phyloP scores from a whole-genome alignment of 2,329 filamentous ascomycete species.

The Colletotrichum sp. region DNA sequence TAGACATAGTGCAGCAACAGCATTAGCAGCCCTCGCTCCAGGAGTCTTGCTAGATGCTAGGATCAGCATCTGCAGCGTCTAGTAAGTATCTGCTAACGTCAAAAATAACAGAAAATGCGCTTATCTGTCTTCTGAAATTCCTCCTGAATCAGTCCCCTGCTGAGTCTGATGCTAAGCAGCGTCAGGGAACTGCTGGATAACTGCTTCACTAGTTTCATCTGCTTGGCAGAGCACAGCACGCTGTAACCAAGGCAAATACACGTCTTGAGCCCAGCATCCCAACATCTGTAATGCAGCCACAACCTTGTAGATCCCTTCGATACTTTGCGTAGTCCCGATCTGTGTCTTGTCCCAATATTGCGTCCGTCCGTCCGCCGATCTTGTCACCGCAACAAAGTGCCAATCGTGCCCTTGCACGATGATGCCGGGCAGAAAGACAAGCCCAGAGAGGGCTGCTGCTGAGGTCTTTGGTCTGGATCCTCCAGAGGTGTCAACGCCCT shows the following conservation, averaged over 20 bases:
- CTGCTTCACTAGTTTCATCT: not conserved
- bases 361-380: slow-evolving; percentile 6
- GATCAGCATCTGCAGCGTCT: too few species aligned
- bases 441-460: not conserved
- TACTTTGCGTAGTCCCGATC: slow-evolving; percentile 16
- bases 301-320: slow-evolving; percentile 19
- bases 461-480: not conserved
- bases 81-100: too few species aligned
- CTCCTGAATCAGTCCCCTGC: too few species aligned
- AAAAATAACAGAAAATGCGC: too few species aligned
- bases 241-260: slow-evolving; percentile 16
- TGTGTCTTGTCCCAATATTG: not conserved
- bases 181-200: too few species aligned
- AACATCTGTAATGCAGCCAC: slow-evolving; percentile 10
- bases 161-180: too few species aligned
- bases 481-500: not conserved
- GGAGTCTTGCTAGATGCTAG: too few species aligned
- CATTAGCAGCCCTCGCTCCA: too few species aligned
- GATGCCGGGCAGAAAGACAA: slow-evolving; percentile 22
- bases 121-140: rapidly evolving
- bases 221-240: not conserved
- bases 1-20: too few species aligned
- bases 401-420: slow-evolving; percentile 24
- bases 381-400: slow-evolving; percentile 23
- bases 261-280: slow-evolving; percentile 5